Base-by-base conservation (phyloP, 2,329 filamentous ascomycete species). In the Bipolaris bicolor region DNA sequence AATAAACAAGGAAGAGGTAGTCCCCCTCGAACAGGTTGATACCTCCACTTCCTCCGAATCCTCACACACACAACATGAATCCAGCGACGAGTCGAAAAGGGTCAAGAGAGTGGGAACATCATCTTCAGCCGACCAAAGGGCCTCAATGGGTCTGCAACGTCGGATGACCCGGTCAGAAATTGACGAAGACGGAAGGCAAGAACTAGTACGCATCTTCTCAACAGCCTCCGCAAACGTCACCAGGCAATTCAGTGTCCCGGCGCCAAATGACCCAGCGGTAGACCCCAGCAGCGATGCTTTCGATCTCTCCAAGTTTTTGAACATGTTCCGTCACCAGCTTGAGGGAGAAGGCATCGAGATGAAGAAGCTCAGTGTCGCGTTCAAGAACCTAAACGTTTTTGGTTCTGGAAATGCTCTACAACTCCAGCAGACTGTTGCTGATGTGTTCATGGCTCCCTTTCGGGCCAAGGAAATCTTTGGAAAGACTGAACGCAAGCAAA, bases 381-480 rank as follows among this genome's bases (percentile, higher is more conserved):
- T 86, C 76, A 85, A 85, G 58, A 81, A 89, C 49, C 80, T 91
- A 33, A 84, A 84, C 54, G 86, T 92, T 0, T 87, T 81, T 5
- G 89, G 89, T 0, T 87, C 86, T 0, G 89, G 88, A 0, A 82
- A 84, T 2, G 87, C 87, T 0, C 71, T 92, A 22, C 87, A 90
- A 61, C 78, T 91, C 1, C 90, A 92, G 68, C 80, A 86, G 53
- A 91, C 85, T 2, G 86, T 92, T 3, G 81, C 79, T 2, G 86
- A 86, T 1, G 75, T 86, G 7, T 70, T 90, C 20, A 72, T 83
- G 58, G 79, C 83, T 0, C 89, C 87, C 0, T 75, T 90, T 20
- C 80, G 85, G 1, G 69, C 85, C 0, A 79, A 82, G 1, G 84
- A 90, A 55, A 76, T 83, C 53, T 71, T 76, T 41, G 70, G 72